These are phyloP conservation scores for Petunia secreta DNA, from an alignment of 257 asterid genomes.

Conservation along the genomic window DNA sequence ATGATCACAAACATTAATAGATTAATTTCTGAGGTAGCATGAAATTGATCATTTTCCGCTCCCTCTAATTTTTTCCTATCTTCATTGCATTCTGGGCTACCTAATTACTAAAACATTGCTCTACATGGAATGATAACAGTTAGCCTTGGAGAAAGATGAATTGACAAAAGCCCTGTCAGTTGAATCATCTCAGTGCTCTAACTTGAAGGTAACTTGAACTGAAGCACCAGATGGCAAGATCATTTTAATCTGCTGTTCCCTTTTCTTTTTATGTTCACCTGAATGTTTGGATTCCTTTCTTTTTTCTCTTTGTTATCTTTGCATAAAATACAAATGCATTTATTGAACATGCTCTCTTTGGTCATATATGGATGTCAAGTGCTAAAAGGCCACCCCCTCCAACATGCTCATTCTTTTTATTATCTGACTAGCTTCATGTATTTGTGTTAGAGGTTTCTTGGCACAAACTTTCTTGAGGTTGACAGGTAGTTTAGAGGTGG, in stretches of 20 bases:
- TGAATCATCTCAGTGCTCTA: conserved; percentile 73
- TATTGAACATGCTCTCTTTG: conserved; percentile 18
- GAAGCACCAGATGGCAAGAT: neutral
- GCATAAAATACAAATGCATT: conserved; percentile 17
- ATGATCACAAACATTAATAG: conserved; percentile 76
- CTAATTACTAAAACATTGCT: neutral
- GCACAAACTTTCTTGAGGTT: conserved; percentile 10
- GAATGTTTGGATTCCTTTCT: neutral
- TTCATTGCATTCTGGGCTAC: neutral
- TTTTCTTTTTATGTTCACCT: conserved; percentile 13
- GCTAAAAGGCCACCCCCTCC: neutral
- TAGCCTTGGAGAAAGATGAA: conserved; percentile 85
- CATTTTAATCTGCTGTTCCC: conserved; percentile 8
- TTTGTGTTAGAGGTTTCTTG: neutral
- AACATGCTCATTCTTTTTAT: neutral
- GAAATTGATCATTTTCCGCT: conserved; percentile 5
- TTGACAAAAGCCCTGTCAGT: conserved; percentile 73
- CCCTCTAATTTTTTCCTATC: conserved; percentile 12
- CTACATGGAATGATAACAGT: conserved; percentile 50
- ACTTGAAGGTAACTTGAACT: conserved; percentile 67
- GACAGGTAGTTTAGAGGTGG: conserved; percentile 14
- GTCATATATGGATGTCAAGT: conserved; percentile 9
- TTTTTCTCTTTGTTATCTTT: conserved; percentile 1
- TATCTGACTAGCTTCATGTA: conserved; percentile 6
- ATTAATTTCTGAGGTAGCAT: conserved; percentile 76